Base-by-base conservation (phyloP, 768 basidiomycete genomes). In the Leccinum aurantiacum region DNA sequence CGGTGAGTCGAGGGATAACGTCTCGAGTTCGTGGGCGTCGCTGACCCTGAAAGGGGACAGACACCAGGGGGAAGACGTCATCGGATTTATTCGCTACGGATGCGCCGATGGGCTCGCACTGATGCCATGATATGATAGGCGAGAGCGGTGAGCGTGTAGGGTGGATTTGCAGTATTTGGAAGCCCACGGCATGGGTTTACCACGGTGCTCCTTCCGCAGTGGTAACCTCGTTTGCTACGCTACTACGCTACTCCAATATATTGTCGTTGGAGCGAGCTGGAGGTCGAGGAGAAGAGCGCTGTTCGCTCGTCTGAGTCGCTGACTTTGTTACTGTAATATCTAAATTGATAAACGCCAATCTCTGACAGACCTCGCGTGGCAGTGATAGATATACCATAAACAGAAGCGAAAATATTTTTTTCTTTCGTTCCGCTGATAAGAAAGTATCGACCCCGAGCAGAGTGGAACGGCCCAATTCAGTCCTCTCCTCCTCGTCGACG, bases 31-130 rank as follows among this genome's bases (percentile, higher is more conserved):
- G 41, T 58, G 50, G 27, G 54, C 35, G n/a, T 38, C 48, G 38
- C 25, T 46, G 24, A 25, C 71, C 62, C 65, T 66, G 65, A 29
- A 48, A 13, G 60, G 46, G 54, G 49, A 14, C 62, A 84, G 83
- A 53, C 67, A 70, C 59, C 75, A 74, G 24, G 75, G 80, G 29
- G 81, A 83, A 41, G 80, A 82, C 60, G 74, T 82, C 4, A 66
- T 81, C 38, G 79, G 81, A n/a, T 84, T 88, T 72, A 77, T 80
- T 41, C 78, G 84, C 56, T 79, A 79, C 66, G 85, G 82, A 10
- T 86, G 80, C 62, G 65, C 63, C 27, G 87, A 89, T 68, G 80
- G 81, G 5, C 74, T 87, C 60, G 76, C 79, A 22, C 67, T 87
- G 60, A 81, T 87, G 80, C 80, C 79, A 63, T 77, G 75, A 77